Base-by-base conservation (phyloP, 225 moss, liverwort and hornwort genomes). In the Rhytidiadelphus loreus region DNA sequence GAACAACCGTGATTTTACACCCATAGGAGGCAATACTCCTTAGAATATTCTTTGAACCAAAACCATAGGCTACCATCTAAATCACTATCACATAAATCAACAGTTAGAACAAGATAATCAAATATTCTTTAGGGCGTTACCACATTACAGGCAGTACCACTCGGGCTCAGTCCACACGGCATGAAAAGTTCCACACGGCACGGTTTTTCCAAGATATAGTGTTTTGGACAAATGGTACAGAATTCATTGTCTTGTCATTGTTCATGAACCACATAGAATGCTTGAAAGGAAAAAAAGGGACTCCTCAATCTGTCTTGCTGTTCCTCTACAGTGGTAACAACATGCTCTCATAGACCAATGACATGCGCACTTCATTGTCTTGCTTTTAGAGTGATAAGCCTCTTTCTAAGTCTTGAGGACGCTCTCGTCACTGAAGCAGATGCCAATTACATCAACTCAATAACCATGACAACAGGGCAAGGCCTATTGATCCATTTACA, bases 1-100 rank as follows among this genome's bases (percentile, higher is more conserved):
- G 94, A 75, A 95, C 96, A 7, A 98, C 94, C 12, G 93, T 95
- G n/a, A 94, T 94, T 88, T 90, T 95, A 87, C 95, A 98, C 37
- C 98, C 97, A 87, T 94, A 93, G 28, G 94, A 97, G 26, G 92
- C 83, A 62, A 96, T 87, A 46, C 95, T 92, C 91, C 94, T 94
- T 82, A 96, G 37, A 39, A 96, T 97, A 43, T 96, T 95, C 83
- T 93, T 98, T 58, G 93, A 84, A 44, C 96, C 96, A 82, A 95
- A 85, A 62, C 94, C 95, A 84, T 95, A 96, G 15, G 96, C 94
- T 72, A 95, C 93, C 83, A 96, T 93, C 95, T 97, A 92, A 63
- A 72, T 69, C 86, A 89, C 21, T 20, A 80, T 77, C 46, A 79
- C 71, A 74, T 53, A 24, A 41, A 72, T 63, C 77, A 78, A 78